A percentile compares a stretch with the other conserved stretches of the same genome.
Evolutionary conservation across 768 basidiomycete species (phyloP).

Genomic region (Lentinula guzmanii): DNA sequence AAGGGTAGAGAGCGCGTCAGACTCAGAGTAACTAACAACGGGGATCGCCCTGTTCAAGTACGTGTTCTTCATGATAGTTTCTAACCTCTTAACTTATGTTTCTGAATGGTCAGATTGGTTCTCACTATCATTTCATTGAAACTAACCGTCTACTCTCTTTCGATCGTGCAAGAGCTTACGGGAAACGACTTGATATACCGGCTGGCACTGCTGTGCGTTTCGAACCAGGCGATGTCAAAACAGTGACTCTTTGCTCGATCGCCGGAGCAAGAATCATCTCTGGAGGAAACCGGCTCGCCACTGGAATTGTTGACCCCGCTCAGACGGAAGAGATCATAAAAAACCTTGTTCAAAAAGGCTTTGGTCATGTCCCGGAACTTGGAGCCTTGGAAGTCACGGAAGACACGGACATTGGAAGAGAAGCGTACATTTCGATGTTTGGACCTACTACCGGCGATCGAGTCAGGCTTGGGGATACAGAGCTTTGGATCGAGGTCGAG

Average conservation of each 20-base stretch:
- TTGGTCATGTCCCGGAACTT: conserved; percentile 66
- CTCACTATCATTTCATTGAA: conserved; percentile 93
- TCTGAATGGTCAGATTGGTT: conserved; percentile 59
- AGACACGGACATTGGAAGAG: conserved; percentile 57
- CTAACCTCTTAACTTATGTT: neutral
- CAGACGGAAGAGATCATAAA: conserved; percentile 42
- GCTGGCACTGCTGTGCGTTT: conserved; percentile 96
- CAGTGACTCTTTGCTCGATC: conserved; percentile 76
- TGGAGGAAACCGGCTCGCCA: conserved; percentile 75
- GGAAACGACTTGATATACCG: conserved; percentile 85
- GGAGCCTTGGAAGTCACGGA: conserved; percentile 42
- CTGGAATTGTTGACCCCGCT: conserved; percentile 41
- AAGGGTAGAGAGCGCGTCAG: conserved; percentile 60
- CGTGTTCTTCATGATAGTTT: conserved; percentile 11
- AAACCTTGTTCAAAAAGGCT: conserved; percentile 52
- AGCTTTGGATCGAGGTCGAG: conserved; percentile 91
- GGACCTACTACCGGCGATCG: conserved; percentile 92
- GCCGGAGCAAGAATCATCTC: conserved; percentile 65
- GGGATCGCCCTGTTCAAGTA: conserved; percentile 92
- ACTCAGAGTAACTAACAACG: conserved; percentile 81
- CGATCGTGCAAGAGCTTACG: conserved; percentile 76
- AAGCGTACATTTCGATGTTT: conserved; percentile 88
- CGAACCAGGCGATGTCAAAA: conserved; percentile 87
- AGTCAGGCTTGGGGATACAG: conserved; percentile 83
- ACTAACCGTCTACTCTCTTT: conserved; percentile 78